phyloP scores from a whole-genome alignment of 208 protist species.

The Balamuthia mandrillaris region DNA sequence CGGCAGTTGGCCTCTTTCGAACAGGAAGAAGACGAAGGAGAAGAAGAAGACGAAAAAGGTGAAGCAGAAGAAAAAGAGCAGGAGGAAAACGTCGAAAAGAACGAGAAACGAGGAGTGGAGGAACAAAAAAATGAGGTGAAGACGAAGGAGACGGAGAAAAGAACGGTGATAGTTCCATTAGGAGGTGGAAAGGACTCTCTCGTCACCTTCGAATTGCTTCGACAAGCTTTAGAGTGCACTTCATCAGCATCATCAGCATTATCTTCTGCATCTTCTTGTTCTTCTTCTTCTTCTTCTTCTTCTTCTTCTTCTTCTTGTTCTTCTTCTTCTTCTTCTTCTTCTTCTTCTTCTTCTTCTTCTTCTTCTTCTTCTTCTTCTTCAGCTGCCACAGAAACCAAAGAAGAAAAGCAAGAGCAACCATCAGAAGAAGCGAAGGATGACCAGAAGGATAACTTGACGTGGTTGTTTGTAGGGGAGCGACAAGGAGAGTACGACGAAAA shows the following conservation, averaged over 20 bases:
- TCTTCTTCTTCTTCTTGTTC: too few species aligned
- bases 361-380: too few species aligned
- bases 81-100: background rate
- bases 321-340: too few species aligned
- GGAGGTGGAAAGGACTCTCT: background rate
- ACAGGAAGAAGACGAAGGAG: background rate
- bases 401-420: too few species aligned
- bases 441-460: background rate
- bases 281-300: background rate
- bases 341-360: too few species aligned
- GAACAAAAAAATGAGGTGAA: too few species aligned
- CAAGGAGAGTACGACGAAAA: background rate
- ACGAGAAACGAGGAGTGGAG: too few species aligned
- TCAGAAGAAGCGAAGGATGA: background rate
- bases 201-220: background rate
- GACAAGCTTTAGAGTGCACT: background rate
- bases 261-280: background rate
- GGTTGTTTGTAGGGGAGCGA: conserved; percentile 5
- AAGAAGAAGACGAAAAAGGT: background rate
- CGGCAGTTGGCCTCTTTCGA: background rate
- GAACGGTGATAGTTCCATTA: background rate
- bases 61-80: background rate
- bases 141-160: background rate
- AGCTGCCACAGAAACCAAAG: too few species aligned
- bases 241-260: background rate